A percentile compares a stretch with the other conserved stretches of the same genome.
These are phyloP conservation scores for Austropuccinia psidii DNA, from an alignment of 1,284 basidiomycete species.

Conservation along the genomic window DNA sequence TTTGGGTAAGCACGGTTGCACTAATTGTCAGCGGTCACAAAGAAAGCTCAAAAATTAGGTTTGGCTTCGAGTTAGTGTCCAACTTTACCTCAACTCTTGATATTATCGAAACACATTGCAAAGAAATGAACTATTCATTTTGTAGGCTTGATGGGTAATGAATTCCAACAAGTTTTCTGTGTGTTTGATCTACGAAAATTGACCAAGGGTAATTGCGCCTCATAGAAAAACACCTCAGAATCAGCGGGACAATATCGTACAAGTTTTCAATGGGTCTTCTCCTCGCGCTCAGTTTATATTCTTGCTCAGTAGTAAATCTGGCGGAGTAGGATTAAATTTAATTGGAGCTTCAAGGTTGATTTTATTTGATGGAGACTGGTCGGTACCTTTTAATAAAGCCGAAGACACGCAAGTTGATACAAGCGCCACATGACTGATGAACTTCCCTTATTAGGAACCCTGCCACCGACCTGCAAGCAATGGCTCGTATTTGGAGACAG, in stretches of 20 bases:
- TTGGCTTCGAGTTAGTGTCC: conserved; percentile 13
- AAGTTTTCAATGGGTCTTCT: conserved; percentile 58
- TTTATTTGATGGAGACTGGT: conserved; percentile 80
- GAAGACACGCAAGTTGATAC: no score
- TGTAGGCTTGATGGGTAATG: conserved; percentile 72
- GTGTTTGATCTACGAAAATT: neutral
- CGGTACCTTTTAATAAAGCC: no score
- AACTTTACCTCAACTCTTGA: conserved; percentile 67
- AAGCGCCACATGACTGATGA: no score
- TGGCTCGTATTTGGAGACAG: conserved; percentile 73
- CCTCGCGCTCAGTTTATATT: conserved; percentile 60
- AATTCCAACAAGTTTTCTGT: conserved; percentile 29
- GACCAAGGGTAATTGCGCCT: neutral
- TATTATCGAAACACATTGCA: conserved; percentile 77
- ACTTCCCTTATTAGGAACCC: conserved; percentile 41
- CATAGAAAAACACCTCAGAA: conserved; percentile 65
- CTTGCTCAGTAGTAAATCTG: conserved; percentile 87
- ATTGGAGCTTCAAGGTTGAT: conserved; percentile 55
- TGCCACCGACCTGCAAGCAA: conserved; percentile 75
- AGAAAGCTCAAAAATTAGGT: neutral
- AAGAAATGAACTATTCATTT: conserved; percentile 65
- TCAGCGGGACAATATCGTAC: conserved; percentile 75
- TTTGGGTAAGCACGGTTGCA: conserved; percentile 53
- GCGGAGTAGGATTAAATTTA: conserved; percentile 88
- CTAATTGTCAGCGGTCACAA: neutral